These are phyloP conservation scores for Kurtzmaniella quercitrusa DNA, from an alignment of 1,139 yeast species.

Conservation along the genomic window DNA sequence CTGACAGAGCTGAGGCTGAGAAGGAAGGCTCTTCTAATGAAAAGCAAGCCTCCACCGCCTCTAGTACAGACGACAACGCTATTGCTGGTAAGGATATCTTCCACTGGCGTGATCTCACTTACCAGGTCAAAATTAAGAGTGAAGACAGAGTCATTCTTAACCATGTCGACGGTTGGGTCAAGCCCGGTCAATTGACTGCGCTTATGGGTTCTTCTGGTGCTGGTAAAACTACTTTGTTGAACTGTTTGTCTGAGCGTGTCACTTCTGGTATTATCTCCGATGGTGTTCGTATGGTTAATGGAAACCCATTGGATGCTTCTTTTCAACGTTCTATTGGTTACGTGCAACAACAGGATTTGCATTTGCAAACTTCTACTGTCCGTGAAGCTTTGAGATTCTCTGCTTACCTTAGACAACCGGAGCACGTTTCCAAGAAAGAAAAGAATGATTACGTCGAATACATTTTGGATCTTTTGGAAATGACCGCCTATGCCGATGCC, in stretches of 20 bases:
- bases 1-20: constrained; percentile 2
- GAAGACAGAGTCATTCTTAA: constrained; percentile 34
- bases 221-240: constrained; percentile 32
- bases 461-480: constrained; percentile 33
- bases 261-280: constrained; percentile 31
- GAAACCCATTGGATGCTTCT: constrained; percentile 28
- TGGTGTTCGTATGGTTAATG: constrained; percentile 35
- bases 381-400: constrained; percentile 35
- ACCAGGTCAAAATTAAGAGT: constrained; percentile 23
- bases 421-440: constrained; percentile 22
- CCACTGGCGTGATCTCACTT: constrained; percentile 39
- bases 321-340: constrained; percentile 37
- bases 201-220: constrained; percentile 35
- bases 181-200: constrained; percentile 29
- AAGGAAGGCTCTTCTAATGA: not conserved
- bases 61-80: not conserved
- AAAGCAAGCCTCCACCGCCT: not conserved
- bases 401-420: constrained; percentile 35
- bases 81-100: constrained; percentile 20
- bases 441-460: constrained; percentile 34
- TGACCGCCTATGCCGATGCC: constrained; percentile 32
- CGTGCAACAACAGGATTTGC: constrained; percentile 39
- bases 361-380: constrained; percentile 32
- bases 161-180: constrained; percentile 22
- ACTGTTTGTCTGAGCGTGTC: constrained; percentile 29